These are phyloP conservation scores for Trichosanthes truncata DNA, from an alignment of 306 rosid genomes.

Conservation along the genomic window DNA sequence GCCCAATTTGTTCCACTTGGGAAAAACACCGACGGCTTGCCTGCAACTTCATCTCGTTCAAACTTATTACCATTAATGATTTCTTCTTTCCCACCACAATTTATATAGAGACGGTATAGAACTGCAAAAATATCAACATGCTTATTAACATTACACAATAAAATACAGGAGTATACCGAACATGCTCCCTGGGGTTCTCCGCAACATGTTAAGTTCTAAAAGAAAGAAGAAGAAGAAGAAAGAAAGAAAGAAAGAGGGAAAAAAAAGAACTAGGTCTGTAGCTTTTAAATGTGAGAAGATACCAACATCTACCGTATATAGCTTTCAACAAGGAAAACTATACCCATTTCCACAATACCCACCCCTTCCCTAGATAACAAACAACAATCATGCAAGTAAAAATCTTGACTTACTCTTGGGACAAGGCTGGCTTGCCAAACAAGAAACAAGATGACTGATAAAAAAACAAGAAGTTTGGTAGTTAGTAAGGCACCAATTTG, in stretches of 20 bases:
- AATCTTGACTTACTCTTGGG: background rate
- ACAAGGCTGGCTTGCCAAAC: slow-evolving; percentile 7
- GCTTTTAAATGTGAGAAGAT: no score
- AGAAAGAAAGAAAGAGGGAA: no score
- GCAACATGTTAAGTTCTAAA: no score
- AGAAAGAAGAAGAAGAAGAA: no score
- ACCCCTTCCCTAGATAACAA: background rate
- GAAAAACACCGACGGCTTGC: slow-evolving; percentile 18
- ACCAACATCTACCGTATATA: no score
- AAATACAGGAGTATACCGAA: no score
- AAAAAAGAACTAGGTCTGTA: no score
- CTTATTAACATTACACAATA: background rate
- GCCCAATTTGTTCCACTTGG: slow-evolving; percentile 30
- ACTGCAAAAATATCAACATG: slow-evolving; percentile 11
- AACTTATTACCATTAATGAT: slow-evolving; percentile 12
- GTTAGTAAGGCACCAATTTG: background rate
- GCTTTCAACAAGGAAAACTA: background rate
- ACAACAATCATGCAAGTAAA: background rate
- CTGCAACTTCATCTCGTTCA: slow-evolving; percentile 24
- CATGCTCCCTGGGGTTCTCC: no score
- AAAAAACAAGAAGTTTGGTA: background rate
- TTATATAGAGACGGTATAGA: slow-evolving; percentile 35
- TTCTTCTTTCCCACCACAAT: slow-evolving; percentile 41
- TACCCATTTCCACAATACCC: background rate
- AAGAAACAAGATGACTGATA: slow-evolving; percentile 30